Percentiles rank a stretch among this genome's conserved stretches.
Conservation (phyloP, 2,329 filamentous ascomycete genomes). For the Colletotrichum caudatum region DNA sequence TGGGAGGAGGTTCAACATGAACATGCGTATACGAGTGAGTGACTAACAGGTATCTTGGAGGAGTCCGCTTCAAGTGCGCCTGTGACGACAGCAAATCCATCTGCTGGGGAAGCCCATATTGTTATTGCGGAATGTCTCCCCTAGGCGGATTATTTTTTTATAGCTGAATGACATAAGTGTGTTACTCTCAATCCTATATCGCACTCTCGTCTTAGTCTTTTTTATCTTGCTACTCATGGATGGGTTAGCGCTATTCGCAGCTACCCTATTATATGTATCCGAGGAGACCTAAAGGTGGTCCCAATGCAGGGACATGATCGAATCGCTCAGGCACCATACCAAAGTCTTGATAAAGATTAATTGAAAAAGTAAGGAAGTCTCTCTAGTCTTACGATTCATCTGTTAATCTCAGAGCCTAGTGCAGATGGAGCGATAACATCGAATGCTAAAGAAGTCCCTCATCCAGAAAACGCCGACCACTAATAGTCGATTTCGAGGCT, state of each 20-base stretch:
- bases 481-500: background rate
- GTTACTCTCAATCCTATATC: rapidly evolving
- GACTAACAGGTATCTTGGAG: background rate
- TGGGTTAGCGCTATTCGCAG: background rate
- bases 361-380: background rate
- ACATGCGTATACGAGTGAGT: background rate
- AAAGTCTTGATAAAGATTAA: background rate
- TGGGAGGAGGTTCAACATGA: background rate
- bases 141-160: rapidly evolving
- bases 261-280: background rate
- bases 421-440: background rate
- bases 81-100: background rate
- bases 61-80: background rate
- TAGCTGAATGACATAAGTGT: background rate
- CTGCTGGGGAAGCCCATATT: background rate
- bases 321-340: background rate
- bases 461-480: background rate
- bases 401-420: background rate
- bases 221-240: background rate
- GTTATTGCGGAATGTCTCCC: background rate
- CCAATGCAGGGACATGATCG: background rate
- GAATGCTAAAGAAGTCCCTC: background rate
- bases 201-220: background rate
- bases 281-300: background rate
- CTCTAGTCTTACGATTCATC: background rate